Conservation (phyloP, 805 yeast genomes). For the Lachancea waltii region DNA sequence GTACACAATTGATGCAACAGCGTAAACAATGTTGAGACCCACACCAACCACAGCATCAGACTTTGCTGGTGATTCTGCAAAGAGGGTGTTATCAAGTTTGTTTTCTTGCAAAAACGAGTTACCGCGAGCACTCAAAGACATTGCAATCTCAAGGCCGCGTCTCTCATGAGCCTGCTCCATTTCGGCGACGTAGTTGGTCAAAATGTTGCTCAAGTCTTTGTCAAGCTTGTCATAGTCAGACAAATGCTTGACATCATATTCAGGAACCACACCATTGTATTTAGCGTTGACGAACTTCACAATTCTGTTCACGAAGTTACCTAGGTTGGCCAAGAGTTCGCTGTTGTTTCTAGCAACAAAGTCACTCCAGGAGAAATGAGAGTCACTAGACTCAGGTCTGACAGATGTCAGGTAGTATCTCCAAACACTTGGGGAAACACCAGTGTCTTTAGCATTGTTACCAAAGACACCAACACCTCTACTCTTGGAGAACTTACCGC, state of each 20-base stretch:
- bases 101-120: constrained; percentile 94
- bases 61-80: constrained; percentile 64
- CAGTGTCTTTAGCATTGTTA: constrained; percentile 91
- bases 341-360: constrained; percentile 90
- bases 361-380: constrained; percentile 96
- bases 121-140: constrained; percentile 89
- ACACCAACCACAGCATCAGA: constrained; percentile 91
- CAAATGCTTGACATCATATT: constrained; percentile 44
- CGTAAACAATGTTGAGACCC: constrained; percentile 80
- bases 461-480: constrained; percentile 98
- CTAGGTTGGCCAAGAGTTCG: constrained; percentile 90
- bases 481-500: constrained; percentile 97
- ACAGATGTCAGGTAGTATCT: constrained; percentile 89
- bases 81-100: constrained; percentile 84
- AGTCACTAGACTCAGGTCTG: constrained; percentile 92
- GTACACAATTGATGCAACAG: constrained; percentile 71
- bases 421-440: constrained; percentile 91
- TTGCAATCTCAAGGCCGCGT: constrained; percentile 85
- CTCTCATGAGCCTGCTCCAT: constrained; percentile 79
- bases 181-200: constrained; percentile 56
- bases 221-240: constrained; percentile 42
- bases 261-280: constrained; percentile 85
- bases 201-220: constrained; percentile 54
- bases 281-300: constrained; percentile 85
- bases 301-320: constrained; percentile 92